phyloP scores from a whole-genome alignment of 371 early-diverging fungal species.

The Dinochytrium kinnereticum region DNA sequence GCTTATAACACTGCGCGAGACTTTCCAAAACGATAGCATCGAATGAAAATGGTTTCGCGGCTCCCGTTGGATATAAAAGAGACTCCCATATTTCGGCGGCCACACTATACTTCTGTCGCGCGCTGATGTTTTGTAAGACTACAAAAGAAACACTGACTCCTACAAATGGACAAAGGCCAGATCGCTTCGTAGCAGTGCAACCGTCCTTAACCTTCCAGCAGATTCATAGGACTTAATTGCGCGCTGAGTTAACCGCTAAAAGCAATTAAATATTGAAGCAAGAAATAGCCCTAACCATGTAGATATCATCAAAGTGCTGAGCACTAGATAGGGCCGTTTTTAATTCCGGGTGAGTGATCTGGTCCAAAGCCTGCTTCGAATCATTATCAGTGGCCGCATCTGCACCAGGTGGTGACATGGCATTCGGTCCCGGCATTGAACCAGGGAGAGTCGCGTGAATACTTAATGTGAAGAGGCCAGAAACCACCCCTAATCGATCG shows the following conservation, averaged over 20 bases:
- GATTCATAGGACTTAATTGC: conserved; percentile 74
- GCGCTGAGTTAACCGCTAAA: conserved; percentile 62
- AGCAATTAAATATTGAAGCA: neutral
- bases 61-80: conserved; percentile 67
- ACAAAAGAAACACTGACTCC: conserved; percentile 29
- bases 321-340: conserved; percentile 63
- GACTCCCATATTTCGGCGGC: conserved; percentile 73
- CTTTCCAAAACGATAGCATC: conserved; percentile 75
- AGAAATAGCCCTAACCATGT: conserved; percentile 58
- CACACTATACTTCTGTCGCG: conserved; percentile 66
- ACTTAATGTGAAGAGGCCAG: conserved; percentile 39
- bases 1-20: conserved; percentile 69
- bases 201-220: conserved; percentile 66
- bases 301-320: conserved; percentile 75
- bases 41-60: conserved; percentile 71
- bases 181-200: conserved; percentile 71
- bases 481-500: conserved; percentile 71
- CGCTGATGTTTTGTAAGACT: conserved; percentile 44
- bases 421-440: conserved; percentile 53
- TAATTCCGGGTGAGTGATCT: conserved; percentile 71
- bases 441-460: conserved; percentile 36
- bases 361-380: conserved; percentile 33
- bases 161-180: conserved; percentile 81
- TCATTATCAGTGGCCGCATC: conserved; percentile 20
- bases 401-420: conserved; percentile 19